Evolutionary conservation across 1,284 basidiomycete genomes (phyloP).

Genomic region (Irpex sp.): DNA sequence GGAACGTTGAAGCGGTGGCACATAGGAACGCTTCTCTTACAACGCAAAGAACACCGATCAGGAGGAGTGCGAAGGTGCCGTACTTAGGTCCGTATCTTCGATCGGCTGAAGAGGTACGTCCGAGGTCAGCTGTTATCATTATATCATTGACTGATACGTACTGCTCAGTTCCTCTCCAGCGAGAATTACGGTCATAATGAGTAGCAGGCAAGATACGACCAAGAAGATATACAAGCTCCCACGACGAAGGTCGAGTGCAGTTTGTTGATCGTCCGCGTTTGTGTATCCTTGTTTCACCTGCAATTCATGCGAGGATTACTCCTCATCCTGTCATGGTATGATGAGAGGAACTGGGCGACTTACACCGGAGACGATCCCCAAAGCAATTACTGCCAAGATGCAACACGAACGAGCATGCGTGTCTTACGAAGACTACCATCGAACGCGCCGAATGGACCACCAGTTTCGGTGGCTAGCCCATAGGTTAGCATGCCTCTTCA

Average conservation of each 20-base stretch:
- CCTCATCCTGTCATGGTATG: background rate
- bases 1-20: background rate
- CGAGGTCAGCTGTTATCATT: background rate
- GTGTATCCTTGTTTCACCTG: constrained; percentile 1
- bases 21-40: constrained; percentile 6
- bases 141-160: background rate
- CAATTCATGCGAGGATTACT: background rate
- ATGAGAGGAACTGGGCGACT: background rate
- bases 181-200: background rate
- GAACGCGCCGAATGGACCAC: background rate
- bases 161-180: background rate
- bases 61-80: constrained; percentile 5
- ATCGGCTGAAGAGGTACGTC: too few relatives aligned
- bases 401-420: constrained; percentile 2
- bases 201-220: background rate
- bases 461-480: background rate
- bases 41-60: constrained; percentile 2
- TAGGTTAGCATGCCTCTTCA: background rate
- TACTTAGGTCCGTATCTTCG: background rate
- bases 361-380: constrained; percentile 6
- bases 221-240: constrained; percentile 7
- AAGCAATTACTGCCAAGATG: background rate
- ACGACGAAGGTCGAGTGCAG: background rate
- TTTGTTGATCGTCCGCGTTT: background rate
- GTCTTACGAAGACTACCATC: background rate